Conservation (phyloP, 2,329 filamentous ascomycete species). For the Cladobotryum mycophilum region DNA sequence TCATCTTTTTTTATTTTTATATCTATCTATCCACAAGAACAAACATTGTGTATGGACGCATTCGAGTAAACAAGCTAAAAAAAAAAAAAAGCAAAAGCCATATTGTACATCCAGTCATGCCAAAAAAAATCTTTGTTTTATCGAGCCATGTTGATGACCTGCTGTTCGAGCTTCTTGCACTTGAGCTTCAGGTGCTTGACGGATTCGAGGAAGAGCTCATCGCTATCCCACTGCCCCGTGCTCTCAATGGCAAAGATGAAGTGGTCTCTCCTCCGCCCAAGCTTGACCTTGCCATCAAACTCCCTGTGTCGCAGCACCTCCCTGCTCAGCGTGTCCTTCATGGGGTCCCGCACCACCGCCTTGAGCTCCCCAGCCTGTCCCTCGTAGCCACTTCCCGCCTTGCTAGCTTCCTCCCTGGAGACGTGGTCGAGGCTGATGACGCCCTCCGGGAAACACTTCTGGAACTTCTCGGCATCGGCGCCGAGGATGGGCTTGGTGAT, state of each 20-base stretch:
- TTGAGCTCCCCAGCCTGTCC: constrained; percentile 74
- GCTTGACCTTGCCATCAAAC: constrained; percentile 91
- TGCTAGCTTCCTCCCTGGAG: constrained; percentile 57
- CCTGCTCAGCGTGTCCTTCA: constrained; percentile 91
- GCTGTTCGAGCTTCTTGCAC: constrained; percentile 65
- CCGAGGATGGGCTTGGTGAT: constrained; percentile 82
- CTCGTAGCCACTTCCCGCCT: constrained; percentile 59
- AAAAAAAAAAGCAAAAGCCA: constrained; percentile 13
- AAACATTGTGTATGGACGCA: constrained; percentile 3
- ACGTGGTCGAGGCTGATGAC: constrained; percentile 77
- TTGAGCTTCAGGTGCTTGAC: constrained; percentile 82
- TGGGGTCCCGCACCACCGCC: constrained; percentile 79
- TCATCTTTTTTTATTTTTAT: constrained; percentile 23
- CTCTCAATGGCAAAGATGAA: constrained; percentile 97
- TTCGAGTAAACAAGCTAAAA: constrained; percentile 10
- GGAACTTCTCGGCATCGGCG: constrained; percentile 81
- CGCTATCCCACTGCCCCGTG: constrained; percentile 89
- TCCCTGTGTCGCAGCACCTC: constrained; percentile 88
- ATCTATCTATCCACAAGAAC: constrained; percentile 25
- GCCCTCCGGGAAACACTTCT: constrained; percentile 78
- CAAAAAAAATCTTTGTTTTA: constrained; percentile 24
- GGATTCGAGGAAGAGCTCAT: constrained; percentile 86
- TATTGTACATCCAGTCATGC: constrained; percentile 4
- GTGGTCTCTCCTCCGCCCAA: constrained; percentile 85
- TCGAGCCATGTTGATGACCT: constrained; percentile 59